A percentile compares a stretch with the other conserved stretches of the same genome.
phyloP scores from a whole-genome alignment of 352 stramenopile species.

The Phytophthora pseudosyringae region DNA sequence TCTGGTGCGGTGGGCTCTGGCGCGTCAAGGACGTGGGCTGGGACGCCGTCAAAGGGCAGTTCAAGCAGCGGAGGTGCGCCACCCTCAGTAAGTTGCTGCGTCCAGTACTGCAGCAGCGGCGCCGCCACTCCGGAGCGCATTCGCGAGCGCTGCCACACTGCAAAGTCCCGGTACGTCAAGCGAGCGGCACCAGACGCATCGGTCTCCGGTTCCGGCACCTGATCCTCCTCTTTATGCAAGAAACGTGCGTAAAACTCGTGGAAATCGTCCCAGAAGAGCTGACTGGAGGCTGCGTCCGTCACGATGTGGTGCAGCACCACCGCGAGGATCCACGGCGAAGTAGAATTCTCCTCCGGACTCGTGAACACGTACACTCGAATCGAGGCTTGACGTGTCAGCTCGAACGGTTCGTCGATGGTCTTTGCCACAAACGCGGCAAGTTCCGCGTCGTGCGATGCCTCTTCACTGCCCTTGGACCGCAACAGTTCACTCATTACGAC shows the following conservation, averaged over 20 bases:
- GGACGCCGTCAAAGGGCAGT: constrained; percentile 46
- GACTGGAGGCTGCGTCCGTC: constrained; percentile 53
- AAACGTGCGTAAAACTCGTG: constrained; percentile 32
- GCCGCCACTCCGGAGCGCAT: constrained; percentile 45
- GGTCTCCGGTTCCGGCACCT: constrained; percentile 13
- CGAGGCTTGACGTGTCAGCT: constrained; percentile 41
- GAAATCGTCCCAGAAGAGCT: constrained; percentile 58
- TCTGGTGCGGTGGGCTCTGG: background rate
- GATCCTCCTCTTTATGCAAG: background rate
- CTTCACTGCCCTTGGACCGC: background rate
- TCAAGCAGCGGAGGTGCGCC: constrained; percentile 36
- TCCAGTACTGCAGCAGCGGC: constrained; percentile 55
- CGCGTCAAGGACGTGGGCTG: background rate
- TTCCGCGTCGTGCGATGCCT: background rate
- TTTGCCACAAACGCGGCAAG: constrained; percentile 35
- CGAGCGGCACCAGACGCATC: constrained; percentile 3
- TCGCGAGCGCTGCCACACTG: constrained; percentile 47
- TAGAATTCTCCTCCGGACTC: background rate
- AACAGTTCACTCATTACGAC: constrained; percentile 16
- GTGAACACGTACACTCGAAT: constrained; percentile 48
- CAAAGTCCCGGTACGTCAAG: constrained; percentile 58
- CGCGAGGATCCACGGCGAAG: constrained; percentile 37
- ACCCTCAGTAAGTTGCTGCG: constrained; percentile 37
- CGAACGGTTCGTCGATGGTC: constrained; percentile 36
- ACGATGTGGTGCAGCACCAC: constrained; percentile 65